phyloP scores from a whole-genome alignment of 1,284 basidiomycete genomes.

The Cystobasidium slooffiae region DNA sequence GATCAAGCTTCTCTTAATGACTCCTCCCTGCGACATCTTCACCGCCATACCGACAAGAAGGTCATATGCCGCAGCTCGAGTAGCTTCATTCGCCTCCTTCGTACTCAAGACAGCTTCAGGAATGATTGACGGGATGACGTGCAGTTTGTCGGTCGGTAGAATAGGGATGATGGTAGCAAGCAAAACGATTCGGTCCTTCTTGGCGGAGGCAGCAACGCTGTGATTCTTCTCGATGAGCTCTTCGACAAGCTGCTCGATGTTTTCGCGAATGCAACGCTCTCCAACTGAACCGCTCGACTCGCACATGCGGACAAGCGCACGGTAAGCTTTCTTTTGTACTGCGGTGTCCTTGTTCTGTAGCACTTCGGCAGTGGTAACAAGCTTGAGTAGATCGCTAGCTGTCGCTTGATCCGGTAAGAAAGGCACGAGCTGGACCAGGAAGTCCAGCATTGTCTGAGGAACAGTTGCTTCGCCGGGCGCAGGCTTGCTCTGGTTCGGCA shows the following conservation, averaged over 20 bases:
- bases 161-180: conserved; percentile 72
- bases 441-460: conserved; percentile 79
- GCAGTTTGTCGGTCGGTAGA: conserved; percentile 74
- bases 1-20: conserved; percentile 75
- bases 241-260: conserved; percentile 63
- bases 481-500: conserved; percentile 58
- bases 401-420: conserved; percentile 69
- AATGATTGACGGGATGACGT: conserved; percentile 84
- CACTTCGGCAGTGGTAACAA: conserved; percentile 67
- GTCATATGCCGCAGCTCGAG: conserved; percentile 86
- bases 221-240: conserved; percentile 66
- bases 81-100: conserved; percentile 95
- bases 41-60: conserved; percentile 87
- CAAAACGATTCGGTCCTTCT: conserved; percentile 86
- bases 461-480: conserved; percentile 53
- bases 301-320: conserved; percentile 75
- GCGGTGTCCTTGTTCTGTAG: conserved; percentile 76
- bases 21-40: conserved; percentile 85
- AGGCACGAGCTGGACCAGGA: conserved; percentile 83
- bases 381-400: conserved; percentile 66
- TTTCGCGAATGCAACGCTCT: conserved; percentile 62
- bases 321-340: conserved; percentile 95
- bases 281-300: conserved; percentile 58
- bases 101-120: conserved; percentile 97
- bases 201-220: conserved; percentile 79